phyloP scores from a whole-genome alignment of 164 flowering plant species.

The Umbilicus rupestris region DNA sequence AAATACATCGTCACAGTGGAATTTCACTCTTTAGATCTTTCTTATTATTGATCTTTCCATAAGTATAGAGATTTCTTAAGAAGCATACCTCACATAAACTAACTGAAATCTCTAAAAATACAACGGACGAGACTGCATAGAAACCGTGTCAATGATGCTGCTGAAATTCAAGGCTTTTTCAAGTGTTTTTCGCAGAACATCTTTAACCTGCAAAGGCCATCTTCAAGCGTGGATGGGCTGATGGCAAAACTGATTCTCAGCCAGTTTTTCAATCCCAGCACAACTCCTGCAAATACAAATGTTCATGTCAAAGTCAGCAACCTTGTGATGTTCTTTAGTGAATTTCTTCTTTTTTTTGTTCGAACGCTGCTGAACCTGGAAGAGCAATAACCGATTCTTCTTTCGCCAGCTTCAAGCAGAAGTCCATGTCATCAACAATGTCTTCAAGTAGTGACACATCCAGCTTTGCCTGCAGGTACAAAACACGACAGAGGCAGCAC shows the following conservation, averaged over 20 bases:
- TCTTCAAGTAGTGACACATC: conserved; percentile 26
- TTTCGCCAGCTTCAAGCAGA: conserved; percentile 30
- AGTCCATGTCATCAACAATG: conserved; percentile 32
- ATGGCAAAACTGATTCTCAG: conserved; percentile 22
- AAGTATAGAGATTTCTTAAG: no score
- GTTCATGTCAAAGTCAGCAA: neutral
- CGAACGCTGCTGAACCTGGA: conserved; percentile 28
- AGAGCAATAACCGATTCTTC: conserved; percentile 38
- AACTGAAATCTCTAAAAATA: neutral
- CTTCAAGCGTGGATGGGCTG: conserved; percentile 23
- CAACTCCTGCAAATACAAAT: conserved; percentile 16
- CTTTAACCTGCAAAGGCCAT: conserved; percentile 23
- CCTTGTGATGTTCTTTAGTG: no score
- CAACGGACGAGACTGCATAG: neutral
- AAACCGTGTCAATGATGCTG: neutral
- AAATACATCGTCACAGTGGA: no score
- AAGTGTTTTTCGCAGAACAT: conserved; percentile 21
- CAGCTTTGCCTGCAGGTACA: conserved; percentile 24
- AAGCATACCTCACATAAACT: no score
- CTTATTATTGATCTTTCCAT: no score
- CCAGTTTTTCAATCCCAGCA: conserved; percentile 27
- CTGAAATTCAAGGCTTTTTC: conserved; percentile 8
- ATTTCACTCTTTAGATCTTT: no score
- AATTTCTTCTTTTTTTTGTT: no score
- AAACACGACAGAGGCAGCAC: neutral